Evolutionary conservation across 257 asterid species (phyloP).

Genomic region (Capsicum baccatum): DNA sequence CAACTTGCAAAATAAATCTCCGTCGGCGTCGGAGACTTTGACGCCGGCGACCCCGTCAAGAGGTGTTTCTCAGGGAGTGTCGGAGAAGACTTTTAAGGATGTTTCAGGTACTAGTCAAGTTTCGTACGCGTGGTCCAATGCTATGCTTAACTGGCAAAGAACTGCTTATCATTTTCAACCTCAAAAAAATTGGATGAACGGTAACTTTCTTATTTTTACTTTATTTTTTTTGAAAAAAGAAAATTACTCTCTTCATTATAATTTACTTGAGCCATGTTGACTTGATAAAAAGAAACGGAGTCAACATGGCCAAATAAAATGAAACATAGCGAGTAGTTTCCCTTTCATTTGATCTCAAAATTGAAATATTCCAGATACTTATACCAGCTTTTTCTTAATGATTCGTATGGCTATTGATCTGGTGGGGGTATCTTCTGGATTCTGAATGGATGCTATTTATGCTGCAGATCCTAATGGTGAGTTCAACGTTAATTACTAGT

Average conservation of each 20-base stretch:
- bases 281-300: no score
- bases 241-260: no score
- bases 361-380: neutral
- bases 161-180: conserved; percentile 84
- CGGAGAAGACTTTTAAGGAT: conserved; percentile 69
- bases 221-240: neutral
- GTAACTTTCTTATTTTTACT: conserved; percentile 41
- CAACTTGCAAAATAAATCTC: neutral
- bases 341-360: neutral
- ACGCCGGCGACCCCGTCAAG: conserved; percentile 52
- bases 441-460: conserved; percentile 27
- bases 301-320: no score
- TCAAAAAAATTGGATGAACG: conserved; percentile 80
- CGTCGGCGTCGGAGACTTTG: conserved; percentile 30
- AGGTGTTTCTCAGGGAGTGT: conserved; percentile 73
- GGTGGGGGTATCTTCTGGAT: conserved; percentile 36
- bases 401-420: conserved; percentile 34
- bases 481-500: conserved; percentile 31
- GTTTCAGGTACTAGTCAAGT: conserved; percentile 39
- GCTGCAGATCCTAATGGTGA: conserved; percentile 86
- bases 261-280: no score
- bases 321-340: no score
- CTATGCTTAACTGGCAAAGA: conserved; percentile 82
- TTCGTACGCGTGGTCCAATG: conserved; percentile 65
- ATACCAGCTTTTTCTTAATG: conserved; percentile 24